phyloP scores from a whole-genome alignment of 2,329 filamentous ascomycete genomes.

The Paecilomyces niveus region DNA sequence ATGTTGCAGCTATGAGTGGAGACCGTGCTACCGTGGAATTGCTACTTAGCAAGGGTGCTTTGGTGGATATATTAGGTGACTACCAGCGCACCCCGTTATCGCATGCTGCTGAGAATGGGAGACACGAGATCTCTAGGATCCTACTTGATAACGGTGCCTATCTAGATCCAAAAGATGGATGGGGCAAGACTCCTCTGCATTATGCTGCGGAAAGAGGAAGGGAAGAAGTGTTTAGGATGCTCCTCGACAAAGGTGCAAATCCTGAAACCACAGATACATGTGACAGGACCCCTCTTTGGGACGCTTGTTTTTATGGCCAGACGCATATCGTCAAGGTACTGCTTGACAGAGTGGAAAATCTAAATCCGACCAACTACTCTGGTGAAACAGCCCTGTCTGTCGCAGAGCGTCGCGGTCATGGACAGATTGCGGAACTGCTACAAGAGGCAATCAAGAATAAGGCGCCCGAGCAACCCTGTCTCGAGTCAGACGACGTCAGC shows the following conservation, averaged over 20 bases:
- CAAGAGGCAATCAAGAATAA: neutral
- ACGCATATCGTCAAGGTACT: neutral
- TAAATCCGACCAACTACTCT: neutral
- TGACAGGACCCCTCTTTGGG: neutral
- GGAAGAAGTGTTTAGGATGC: neutral
- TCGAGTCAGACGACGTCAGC: neutral
- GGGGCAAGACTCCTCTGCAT: neutral
- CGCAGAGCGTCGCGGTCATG: neutral
- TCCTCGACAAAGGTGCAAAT: constrained; percentile 4
- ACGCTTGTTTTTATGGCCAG: neutral
- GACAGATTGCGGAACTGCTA: neutral
- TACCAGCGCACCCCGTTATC: neutral
- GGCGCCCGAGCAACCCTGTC: neutral
- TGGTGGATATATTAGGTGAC: neutral
- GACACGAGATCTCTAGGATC: neutral
- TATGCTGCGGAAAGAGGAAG: neutral
- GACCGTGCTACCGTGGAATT: neutral
- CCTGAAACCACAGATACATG: neutral
- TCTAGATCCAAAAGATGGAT: neutral
- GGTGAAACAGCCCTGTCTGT: neutral
- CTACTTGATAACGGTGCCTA: neutral
- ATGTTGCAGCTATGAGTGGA: neutral
- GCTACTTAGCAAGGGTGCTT: neutral
- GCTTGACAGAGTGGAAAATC: neutral
- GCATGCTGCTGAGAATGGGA: neutral